Percentiles rank a stretch among this genome's conserved stretches.
phyloP scores from a whole-genome alignment of 257 asterid species.

The Solanum arcanum region DNA sequence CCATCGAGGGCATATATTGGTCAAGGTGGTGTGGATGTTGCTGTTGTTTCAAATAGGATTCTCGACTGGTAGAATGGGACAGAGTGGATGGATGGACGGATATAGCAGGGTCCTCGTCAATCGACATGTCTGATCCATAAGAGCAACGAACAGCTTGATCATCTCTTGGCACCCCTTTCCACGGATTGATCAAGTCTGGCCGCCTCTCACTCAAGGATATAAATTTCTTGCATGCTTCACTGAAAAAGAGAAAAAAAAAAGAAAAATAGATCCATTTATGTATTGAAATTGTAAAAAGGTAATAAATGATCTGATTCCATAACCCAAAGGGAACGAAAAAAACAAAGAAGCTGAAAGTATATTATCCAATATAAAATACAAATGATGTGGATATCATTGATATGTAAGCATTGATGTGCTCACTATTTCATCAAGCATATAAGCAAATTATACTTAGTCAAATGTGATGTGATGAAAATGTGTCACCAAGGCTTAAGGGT shows the following conservation, averaged over 20 bases:
- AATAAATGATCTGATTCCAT: not conserved
- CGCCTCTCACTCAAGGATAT: slow-evolving; percentile 49
- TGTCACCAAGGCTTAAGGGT: not conserved
- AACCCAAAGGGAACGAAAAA: not conserved
- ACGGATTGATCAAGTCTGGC: slow-evolving; percentile 42
- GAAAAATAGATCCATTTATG: not conserved
- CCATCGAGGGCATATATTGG: not conserved
- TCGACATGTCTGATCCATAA: slow-evolving; percentile 37
- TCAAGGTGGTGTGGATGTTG: not conserved
- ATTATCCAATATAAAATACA: not conserved
- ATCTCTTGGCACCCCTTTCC: slow-evolving; percentile 32
- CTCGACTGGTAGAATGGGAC: slow-evolving; percentile 6
- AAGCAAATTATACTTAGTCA: not conserved
- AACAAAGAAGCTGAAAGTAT: not conserved
- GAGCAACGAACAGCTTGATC: slow-evolving; percentile 50
- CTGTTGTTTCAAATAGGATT: not conserved
- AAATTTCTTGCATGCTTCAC: slow-evolving; percentile 74
- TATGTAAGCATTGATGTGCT: not conserved
- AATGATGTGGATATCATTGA: not conserved
- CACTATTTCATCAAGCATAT: not conserved
- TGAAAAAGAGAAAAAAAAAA: slow-evolving; percentile 5
- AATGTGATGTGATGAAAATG: not conserved
- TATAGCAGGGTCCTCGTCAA: slow-evolving; percentile 26
- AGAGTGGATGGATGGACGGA: slow-evolving; percentile 3
- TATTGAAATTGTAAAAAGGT: not conserved